A percentile compares a stretch with the other conserved stretches of the same genome.
Evolutionary conservation across 2,329 filamentous ascomycete species (phyloP).

Genomic region (Ophiognomonia clavigignenti-juglandacearum): DNA sequence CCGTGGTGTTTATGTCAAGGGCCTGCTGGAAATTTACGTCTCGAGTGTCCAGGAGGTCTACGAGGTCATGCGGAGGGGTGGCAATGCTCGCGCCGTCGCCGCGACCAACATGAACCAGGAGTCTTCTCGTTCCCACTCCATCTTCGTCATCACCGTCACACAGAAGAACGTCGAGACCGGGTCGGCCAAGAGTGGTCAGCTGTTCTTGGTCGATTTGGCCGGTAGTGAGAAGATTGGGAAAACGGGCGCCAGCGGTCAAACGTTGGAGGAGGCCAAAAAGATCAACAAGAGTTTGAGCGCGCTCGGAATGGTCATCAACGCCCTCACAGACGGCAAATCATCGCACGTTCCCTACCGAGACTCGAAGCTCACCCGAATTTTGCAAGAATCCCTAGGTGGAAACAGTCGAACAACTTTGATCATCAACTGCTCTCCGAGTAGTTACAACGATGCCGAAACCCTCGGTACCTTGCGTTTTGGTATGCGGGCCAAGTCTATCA

Average conservation of each 20-base stretch:
- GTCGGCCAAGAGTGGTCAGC: slow-evolving; percentile 90
- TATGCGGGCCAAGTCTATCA: slow-evolving; percentile 95
- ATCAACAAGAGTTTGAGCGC: slow-evolving; percentile 99
- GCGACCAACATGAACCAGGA: slow-evolving; percentile 99
- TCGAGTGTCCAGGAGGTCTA: slow-evolving; percentile 94
- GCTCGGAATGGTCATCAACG: slow-evolving; percentile 98
- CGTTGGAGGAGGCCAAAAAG: slow-evolving; percentile 97
- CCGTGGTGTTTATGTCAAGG: slow-evolving; percentile 93
- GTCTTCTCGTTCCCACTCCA: slow-evolving; percentile 95
- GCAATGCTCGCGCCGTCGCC: slow-evolving; percentile 82
- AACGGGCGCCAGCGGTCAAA: slow-evolving; percentile 95
- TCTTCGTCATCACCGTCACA: slow-evolving; percentile 93
- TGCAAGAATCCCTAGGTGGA: slow-evolving; percentile 95
- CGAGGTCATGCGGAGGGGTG: slow-evolving; percentile 92
- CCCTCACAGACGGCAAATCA: slow-evolving; percentile 93
- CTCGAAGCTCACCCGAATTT: slow-evolving; percentile 92
- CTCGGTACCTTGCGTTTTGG: slow-evolving; percentile 89
- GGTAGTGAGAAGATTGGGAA: slow-evolving; percentile 99
- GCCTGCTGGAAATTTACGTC: slow-evolving; percentile 89
- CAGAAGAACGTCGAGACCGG: slow-evolving; percentile 98
- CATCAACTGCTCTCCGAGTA: slow-evolving; percentile 98
- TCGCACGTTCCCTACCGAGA: slow-evolving; percentile 95
- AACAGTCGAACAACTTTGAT: slow-evolving; percentile 98
- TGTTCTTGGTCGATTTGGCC: slow-evolving; percentile 96
- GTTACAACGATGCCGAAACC: slow-evolving; percentile 95